phyloP scores from a whole-genome alignment of 2,329 filamentous ascomycete genomes.

The Ceratocystis lukuohia region DNA sequence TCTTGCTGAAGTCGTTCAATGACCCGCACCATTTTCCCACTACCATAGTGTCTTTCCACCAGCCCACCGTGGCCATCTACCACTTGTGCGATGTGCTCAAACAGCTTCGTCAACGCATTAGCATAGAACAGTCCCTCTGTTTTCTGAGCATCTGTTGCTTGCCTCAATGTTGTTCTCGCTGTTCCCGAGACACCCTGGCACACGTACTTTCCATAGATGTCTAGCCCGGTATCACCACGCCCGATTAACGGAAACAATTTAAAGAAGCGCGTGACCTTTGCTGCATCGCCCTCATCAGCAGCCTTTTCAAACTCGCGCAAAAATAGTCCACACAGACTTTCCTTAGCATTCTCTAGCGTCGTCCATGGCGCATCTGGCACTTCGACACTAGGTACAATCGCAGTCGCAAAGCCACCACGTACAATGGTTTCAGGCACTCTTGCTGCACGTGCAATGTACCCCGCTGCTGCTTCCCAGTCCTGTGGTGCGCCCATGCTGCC shows the following conservation, averaged over 20 bases:
- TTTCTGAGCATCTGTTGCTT: slow-evolving; percentile 37
- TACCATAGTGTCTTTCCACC: slow-evolving; percentile 86
- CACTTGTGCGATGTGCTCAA: slow-evolving; percentile 95
- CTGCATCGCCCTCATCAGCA: slow-evolving; percentile 70
- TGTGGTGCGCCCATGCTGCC: slow-evolving; percentile 96
- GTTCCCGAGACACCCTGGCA: slow-evolving; percentile 84
- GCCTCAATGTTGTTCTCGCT: slow-evolving; percentile 67
- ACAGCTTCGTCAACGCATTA: slow-evolving; percentile 76
- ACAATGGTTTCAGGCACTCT: slow-evolving; percentile 70
- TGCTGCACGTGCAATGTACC: slow-evolving; percentile 70
- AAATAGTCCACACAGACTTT: slow-evolving; percentile 82
- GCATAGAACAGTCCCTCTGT: slow-evolving; percentile 71
- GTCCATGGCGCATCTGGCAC: slow-evolving; percentile 82
- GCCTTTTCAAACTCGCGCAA: slow-evolving; percentile 91
- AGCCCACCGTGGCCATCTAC: slow-evolving; percentile 82
- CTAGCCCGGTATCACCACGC: slow-evolving; percentile 72
- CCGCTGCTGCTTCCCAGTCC: slow-evolving; percentile 95
- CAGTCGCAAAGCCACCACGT: slow-evolving; percentile 72
- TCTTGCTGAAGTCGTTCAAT: slow-evolving; percentile 88
- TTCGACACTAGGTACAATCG: slow-evolving; percentile 89
- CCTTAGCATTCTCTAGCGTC: slow-evolving; percentile 74
- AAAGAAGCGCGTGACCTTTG: slow-evolving; percentile 89
- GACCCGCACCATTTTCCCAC: slow-evolving; percentile 85
- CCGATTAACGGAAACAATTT: slow-evolving; percentile 94
- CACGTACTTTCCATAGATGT: slow-evolving; percentile 91